Evolutionary conservation across 2,329 filamentous ascomycete genomes (phyloP).

Genomic region (Grosmannia penicillata): DNA sequence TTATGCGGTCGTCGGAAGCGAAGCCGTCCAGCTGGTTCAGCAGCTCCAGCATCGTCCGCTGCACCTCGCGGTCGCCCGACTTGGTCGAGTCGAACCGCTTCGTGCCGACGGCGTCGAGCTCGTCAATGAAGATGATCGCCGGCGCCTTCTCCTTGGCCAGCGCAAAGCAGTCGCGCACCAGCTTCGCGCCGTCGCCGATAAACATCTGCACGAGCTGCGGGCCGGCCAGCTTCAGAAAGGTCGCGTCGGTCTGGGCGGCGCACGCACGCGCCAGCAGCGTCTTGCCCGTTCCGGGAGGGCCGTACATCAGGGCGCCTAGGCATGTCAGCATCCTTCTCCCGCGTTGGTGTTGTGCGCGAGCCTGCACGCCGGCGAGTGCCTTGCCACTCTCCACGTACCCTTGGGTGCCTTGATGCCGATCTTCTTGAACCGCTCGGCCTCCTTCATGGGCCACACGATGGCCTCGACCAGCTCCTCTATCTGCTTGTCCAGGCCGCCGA

Average conservation of each 20-base stretch:
- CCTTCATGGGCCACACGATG: constrained; percentile 99
- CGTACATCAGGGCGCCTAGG: constrained; percentile 92
- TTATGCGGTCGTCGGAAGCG: constrained; percentile 91
- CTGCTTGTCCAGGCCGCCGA: constrained; percentile 95
- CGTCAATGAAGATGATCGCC: constrained; percentile 98
- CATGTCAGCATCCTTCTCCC: constrained; percentile 3
- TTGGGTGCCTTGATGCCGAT: constrained; percentile 99
- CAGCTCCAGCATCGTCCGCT: constrained; percentile 96
- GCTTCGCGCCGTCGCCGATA: constrained; percentile 94
- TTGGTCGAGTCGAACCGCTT: constrained; percentile 99
- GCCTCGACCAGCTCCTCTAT: constrained; percentile 98
- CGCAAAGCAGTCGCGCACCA: constrained; percentile 94
- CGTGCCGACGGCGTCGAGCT: constrained; percentile 93
- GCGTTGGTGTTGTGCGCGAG: too few relatives aligned
- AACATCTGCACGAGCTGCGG: constrained; percentile 99
- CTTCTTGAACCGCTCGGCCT: constrained; percentile 97
- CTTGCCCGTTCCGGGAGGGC: constrained; percentile 79
- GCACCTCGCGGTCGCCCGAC: constrained; percentile 92
- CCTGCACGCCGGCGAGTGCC: too few relatives aligned
- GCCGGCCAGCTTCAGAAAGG: constrained; percentile 94
- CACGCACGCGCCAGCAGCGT: constrained; percentile 88
- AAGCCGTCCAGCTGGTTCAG: constrained; percentile 98
- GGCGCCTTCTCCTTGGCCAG: constrained; percentile 97
- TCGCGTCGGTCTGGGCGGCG: constrained; percentile 93
- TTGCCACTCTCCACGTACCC: constrained; percentile 37